Base-by-base conservation (phyloP, 2,329 filamentous ascomycete genomes). In the Zelopaecilomyces penicillatus region DNA sequence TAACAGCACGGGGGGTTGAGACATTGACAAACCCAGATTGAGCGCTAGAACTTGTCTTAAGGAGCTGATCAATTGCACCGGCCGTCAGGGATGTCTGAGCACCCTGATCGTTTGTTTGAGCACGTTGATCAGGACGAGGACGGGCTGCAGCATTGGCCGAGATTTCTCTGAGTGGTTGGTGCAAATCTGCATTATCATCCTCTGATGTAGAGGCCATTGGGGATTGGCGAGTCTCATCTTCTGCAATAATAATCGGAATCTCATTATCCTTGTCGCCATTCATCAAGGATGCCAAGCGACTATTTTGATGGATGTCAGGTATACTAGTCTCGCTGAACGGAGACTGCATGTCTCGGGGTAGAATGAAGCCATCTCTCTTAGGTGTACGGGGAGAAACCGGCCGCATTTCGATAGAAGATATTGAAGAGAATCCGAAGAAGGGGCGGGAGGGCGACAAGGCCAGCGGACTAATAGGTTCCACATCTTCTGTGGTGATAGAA, bases 11-110 rank as follows among this genome's bases (percentile, higher is more conserved):
- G 19, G 41, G 44, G 19, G 19, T 29, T 48, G 43, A 8, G 47
- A 54, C 19, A 19, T 19, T 19, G 19, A 19, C 19, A 19, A 19
- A 3, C 19, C 19, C 19, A 19, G 19, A 19, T 19, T 19, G 19
- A 19, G 19, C 19, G 19, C 19, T 19, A 28, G 51, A 39, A 35
- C 53, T 51, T 19, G 74, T 71, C 52, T 76, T 75, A 45, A 94
- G 66, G 57, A 95, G 73, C 44, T 80, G 76, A 53, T 95, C 89
- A 51, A 95, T 87, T 45, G 85, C 82, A 41, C 85, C 78, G 0
- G 86, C 78, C n/a, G 88, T 94, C 30, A 96, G 71, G 34, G 83
- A 74, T 27, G 90, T 96, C 65, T 96, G 91, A 10, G 85, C 84
- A 43, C 82, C 78, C 52, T 85, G 83, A 55, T 95, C 87, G 19